Evolutionary conservation across 495 filamentous ascomycete genomes (phyloP).

Genomic region (Penicillium pancosmium): DNA sequence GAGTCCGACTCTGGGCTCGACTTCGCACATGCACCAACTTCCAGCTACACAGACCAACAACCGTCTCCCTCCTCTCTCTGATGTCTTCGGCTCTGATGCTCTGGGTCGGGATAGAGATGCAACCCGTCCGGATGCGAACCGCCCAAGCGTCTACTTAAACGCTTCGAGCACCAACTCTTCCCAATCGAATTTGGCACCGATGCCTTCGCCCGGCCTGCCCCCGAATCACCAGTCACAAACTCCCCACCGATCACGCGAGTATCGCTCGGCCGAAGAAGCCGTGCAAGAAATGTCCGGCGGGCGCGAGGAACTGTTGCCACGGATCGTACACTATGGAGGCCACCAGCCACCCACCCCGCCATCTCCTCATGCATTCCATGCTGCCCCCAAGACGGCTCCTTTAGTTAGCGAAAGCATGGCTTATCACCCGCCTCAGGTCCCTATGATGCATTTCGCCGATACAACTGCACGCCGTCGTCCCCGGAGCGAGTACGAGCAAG

Average conservation of each 20-base stretch:
- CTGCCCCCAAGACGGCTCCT: conserved; percentile 39
- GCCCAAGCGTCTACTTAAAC: conserved; percentile 47
- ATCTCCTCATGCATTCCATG: conserved; percentile 61
- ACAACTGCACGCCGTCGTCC: conserved; percentile 69
- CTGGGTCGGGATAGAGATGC: conserved; percentile 56
- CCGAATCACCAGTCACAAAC: conserved; percentile 50
- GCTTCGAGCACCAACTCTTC: conserved; percentile 62
- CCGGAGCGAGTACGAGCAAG: conserved; percentile 87
- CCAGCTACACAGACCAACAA: conserved; percentile 89
- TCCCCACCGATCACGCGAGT: conserved; percentile 75
- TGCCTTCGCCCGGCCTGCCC: conserved; percentile 72
- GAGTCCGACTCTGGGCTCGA: conserved; percentile 80
- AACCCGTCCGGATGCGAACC: conserved; percentile 35
- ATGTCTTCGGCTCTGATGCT: conserved; percentile 88
- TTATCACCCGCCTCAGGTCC: conserved; percentile 29
- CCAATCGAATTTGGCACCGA: conserved; percentile 66
- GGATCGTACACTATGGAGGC: conserved; percentile 92
- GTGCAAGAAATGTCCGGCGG: conserved; percentile 88
- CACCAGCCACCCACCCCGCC: conserved; percentile 90
- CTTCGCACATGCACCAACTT: conserved; percentile 89
- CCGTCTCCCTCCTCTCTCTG: conserved; percentile 88
- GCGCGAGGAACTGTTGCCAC: conserved; percentile 85
- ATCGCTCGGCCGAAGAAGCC: conserved; percentile 93
- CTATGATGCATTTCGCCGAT: conserved; percentile 35
- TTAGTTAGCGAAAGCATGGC: conserved; percentile 28